A percentile compares a stretch with the other conserved stretches of the same genome.
These are phyloP conservation scores for Yarrowia sp. DNA, from an alignment of 805 yeast genomes.

Conservation along the genomic window DNA sequence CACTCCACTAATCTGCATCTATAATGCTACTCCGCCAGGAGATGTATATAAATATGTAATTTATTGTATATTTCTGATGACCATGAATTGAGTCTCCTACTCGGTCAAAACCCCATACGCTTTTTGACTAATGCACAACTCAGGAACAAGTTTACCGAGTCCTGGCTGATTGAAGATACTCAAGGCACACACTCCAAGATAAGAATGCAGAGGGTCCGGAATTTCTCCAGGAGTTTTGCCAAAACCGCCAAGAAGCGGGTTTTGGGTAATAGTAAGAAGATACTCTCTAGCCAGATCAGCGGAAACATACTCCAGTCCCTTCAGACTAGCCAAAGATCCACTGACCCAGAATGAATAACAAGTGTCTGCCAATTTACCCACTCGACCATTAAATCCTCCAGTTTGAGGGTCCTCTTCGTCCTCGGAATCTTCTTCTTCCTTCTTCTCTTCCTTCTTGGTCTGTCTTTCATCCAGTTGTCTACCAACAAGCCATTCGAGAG, in stretches of 20 bases:
- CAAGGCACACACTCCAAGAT: constrained; percentile 60
- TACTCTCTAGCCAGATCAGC: constrained; percentile 52
- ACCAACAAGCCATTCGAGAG: constrained; percentile 16
- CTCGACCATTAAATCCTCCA: constrained; percentile 88
- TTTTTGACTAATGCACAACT: constrained; percentile 47
- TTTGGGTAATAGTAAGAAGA: constrained; percentile 64
- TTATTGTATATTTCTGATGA: constrained; percentile 12
- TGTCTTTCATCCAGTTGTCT: constrained; percentile 7
- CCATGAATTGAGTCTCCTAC: background rate
- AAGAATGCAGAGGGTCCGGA: constrained; percentile 72
- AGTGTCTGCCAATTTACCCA: constrained; percentile 83
- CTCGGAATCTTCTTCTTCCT: background rate
- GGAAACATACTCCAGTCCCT: constrained; percentile 51
- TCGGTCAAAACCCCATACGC: constrained; percentile 39
- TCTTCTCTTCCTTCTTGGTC: background rate
- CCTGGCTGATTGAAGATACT: constrained; percentile 28
- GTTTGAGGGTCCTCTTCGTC: constrained; percentile 1
- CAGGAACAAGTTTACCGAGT: constrained; percentile 47
- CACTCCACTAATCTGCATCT: background rate
- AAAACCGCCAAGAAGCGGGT: constrained; percentile 75
- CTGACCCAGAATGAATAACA: constrained; percentile 88
- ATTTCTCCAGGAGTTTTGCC: constrained; percentile 61
- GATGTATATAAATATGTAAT: constrained; percentile 36
- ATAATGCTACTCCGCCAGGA: constrained; percentile 9
- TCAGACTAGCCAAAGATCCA: constrained; percentile 62